Conservation (phyloP, 306 rosid species). For the Cicer judaicum region DNA sequence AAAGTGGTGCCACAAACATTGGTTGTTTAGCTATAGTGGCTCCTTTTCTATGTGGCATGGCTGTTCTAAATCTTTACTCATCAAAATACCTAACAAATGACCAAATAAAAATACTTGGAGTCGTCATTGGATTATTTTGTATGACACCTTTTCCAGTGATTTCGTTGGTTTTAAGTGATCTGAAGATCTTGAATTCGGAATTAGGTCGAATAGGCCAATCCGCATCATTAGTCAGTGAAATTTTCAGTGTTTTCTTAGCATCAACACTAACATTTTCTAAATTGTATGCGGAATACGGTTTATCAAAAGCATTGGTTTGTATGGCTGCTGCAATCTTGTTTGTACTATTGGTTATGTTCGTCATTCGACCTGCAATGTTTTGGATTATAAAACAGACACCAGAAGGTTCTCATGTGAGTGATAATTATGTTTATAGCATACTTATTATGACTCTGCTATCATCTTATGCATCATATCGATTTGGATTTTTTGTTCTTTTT, state of each 20-base stretch:
- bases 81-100: not conserved
- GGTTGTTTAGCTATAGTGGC: conserved; percentile 48
- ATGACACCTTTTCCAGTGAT: conserved; percentile 57
- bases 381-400: conserved; percentile 78
- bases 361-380: conserved; percentile 56
- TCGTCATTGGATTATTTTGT: conserved; percentile 37
- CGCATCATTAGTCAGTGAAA: conserved; percentile 58
- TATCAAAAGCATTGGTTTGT: not conserved
- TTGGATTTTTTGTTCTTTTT: conserved; percentile 42
- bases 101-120: not conserved
- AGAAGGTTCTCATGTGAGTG: conserved; percentile 59
- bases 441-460: conserved; percentile 41
- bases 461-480: conserved; percentile 29
- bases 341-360: conserved; percentile 16
- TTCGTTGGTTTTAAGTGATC: conserved; percentile 53
- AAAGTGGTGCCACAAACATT: conserved; percentile 43
- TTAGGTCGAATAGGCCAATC: conserved; percentile 66
- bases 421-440: conserved; percentile 51
- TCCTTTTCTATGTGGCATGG: conserved; percentile 50
- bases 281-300: not conserved
- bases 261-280: not conserved
- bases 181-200: conserved; percentile 68
- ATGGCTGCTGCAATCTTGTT: not conserved
- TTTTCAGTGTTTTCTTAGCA: conserved; percentile 31
- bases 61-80: not conserved